Conservation (phyloP, 305 asterid species). For the Coffea humblotiana region DNA sequence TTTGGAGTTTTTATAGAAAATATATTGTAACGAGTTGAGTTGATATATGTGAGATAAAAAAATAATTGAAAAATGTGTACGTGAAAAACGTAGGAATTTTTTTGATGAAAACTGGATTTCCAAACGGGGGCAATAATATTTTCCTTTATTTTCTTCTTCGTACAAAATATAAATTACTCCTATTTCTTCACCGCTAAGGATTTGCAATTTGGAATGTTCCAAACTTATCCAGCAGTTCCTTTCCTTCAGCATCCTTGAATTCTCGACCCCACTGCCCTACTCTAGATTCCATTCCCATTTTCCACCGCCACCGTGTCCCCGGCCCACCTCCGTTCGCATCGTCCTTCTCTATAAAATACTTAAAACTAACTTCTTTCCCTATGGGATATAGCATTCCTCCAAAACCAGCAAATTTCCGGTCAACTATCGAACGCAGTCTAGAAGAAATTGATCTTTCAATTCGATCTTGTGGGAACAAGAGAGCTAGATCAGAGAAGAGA, state of each 20-base stretch:
- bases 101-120: neutral
- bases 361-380: neutral
- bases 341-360: neutral
- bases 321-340: neutral
- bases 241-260: neutral
- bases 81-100: no score
- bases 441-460: no score
- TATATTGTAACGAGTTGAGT: no score
- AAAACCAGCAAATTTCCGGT: no score
- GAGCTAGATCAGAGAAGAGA: slow-evolving; percentile 1
- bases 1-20: no score
- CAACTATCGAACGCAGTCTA: no score
- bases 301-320: neutral
- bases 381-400: no score
- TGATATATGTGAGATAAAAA: no score
- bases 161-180: neutral
- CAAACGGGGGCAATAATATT: no score
- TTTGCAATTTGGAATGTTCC: neutral
- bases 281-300: neutral
- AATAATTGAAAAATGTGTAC: no score
- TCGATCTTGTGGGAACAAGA: no score
- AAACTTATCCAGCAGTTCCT: neutral
- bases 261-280: neutral
- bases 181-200: neutral
- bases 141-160: no score